These are phyloP conservation scores for Colletotrichum lindemuthianum DNA, from an alignment of 2,329 filamentous ascomycete species.

Conservation along the genomic window DNA sequence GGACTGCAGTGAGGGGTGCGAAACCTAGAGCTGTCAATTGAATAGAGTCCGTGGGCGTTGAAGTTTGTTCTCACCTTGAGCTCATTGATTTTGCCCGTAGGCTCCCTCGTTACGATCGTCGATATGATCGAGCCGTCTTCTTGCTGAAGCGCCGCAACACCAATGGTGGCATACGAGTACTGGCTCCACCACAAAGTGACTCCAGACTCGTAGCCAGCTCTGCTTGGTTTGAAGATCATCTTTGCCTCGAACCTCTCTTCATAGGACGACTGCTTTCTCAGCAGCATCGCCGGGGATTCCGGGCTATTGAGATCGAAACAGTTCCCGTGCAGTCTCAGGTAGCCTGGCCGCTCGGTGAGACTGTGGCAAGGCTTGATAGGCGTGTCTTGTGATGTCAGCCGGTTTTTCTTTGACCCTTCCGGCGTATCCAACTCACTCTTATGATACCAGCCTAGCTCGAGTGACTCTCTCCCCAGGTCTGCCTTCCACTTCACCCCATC, in stretches of 20 bases:
- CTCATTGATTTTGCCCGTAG: slow-evolving; percentile 38
- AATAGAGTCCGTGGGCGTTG: too few species aligned
- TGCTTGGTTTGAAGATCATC: slow-evolving; percentile 57
- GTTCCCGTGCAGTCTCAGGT: slow-evolving; percentile 60
- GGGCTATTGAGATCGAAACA: slow-evolving; percentile 62
- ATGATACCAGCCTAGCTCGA: slow-evolving; percentile 51
- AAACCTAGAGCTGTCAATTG: slow-evolving; percentile 18
- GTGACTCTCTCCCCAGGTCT: slow-evolving; percentile 45
- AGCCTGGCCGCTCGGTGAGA: slow-evolving; percentile 53
- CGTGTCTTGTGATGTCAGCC: slow-evolving; percentile 50
- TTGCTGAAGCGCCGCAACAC: slow-evolving; percentile 40
- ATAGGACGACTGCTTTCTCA: slow-evolving; percentile 63
- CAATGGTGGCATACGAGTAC: slow-evolving; percentile 47
- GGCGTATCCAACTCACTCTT: slow-evolving; percentile 43
- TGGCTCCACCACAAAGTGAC: slow-evolving; percentile 65
- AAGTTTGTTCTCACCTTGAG: slow-evolving; percentile 34
- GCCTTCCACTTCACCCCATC: slow-evolving; percentile 44
- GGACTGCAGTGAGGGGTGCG: slow-evolving; percentile 17
- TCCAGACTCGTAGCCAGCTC: slow-evolving; percentile 60
- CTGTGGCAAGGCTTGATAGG: slow-evolving; percentile 58
- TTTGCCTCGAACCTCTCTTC: slow-evolving; percentile 53
- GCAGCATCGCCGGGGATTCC: slow-evolving; percentile 60
- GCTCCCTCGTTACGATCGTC: slow-evolving; percentile 37
- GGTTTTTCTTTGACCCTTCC: not conserved
- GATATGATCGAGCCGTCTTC: slow-evolving; percentile 22